Base-by-base conservation (phyloP, 495 filamentous ascomycete species). In the Chaetomidium leptoderma region DNA sequence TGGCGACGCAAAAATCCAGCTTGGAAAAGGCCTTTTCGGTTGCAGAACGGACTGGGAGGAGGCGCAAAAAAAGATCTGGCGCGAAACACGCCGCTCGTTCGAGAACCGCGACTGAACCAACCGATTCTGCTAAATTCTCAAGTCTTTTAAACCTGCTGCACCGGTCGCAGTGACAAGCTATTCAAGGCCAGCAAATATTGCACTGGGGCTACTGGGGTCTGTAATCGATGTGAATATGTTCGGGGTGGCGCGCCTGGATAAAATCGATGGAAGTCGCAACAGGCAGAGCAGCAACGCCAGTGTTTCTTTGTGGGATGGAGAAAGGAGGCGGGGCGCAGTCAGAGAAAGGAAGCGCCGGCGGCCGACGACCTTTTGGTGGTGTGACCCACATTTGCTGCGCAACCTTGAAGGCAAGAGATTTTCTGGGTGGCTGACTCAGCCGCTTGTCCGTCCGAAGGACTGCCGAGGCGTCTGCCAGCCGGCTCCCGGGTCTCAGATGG, bases 1-100 rank as follows among this genome's bases (percentile, higher is more conserved):
- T n/a, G 36, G 45, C 54, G 57, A 27, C 40, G 35, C n/a, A 48
- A 27, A 61, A 16, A 9, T 4, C 32, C 17, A 17, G 21, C 10
- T 51, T 13, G 43, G 52, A 62, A 48, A 39, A 51, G 60, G 23
- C 32, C 33, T 56, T 44, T 60, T 23, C n/a, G n/a, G n/a, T 39
- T 17, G 55, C 33, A 42, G 55, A 23, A 43, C 16, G 53, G 14
- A 57, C 7, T 33, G 55, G 30, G 8, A 17, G 40, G 24, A 46
- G 43, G 3, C 23, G 42, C 40, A 48, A 17, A 24, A 48, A 40
- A 30, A 13, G 8, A 19, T 19, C 8, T 51, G 36, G 44, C n/a
- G 5, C 35, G 29, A 39, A 32, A 43, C n/a, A 42, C 33, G 24
- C 11, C 8, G 45, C 21, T 27, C 17, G 39, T 39, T 14, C 23